These are phyloP conservation scores for Cantharellus anzutake DNA, from an alignment of 768 basidiomycete species.

Conservation along the genomic window DNA sequence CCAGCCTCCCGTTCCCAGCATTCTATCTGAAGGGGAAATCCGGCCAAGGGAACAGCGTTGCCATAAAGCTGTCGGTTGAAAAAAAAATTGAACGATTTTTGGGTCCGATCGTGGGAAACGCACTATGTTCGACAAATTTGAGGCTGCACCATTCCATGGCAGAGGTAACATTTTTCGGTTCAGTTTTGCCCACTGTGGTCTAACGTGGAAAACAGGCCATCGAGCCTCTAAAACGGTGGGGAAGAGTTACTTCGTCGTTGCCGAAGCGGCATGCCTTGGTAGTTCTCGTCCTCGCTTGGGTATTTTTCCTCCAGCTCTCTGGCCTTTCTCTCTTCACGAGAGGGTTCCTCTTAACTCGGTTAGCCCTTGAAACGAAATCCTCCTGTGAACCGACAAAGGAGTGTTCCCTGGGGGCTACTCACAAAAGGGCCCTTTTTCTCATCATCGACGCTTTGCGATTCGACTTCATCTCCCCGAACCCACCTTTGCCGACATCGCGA, in stretches of 20 bases:
- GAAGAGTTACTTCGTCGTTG: not conserved
- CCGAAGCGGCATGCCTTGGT: not conserved
- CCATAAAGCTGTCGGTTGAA: too few species aligned
- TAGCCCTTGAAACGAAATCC: constrained; percentile 43
- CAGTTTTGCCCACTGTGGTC: too few species aligned
- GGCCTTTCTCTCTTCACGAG: constrained; percentile 81
- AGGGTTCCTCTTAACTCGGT: constrained; percentile 74
- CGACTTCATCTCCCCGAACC: constrained; percentile 69
- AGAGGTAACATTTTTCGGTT: too few species aligned
- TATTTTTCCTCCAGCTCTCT: constrained; percentile 47
- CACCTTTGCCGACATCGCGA: constrained; percentile 33
- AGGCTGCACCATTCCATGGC: too few species aligned
- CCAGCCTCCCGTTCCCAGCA: too few species aligned
- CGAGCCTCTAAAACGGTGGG: too few species aligned
- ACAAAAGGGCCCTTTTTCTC: constrained; percentile 63
- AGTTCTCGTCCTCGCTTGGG: constrained; percentile 13
- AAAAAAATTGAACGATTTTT: too few species aligned
- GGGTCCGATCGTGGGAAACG: too few species aligned
- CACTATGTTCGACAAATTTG: too few species aligned
- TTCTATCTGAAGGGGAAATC: too few species aligned
- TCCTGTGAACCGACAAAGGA: constrained; percentile 16
- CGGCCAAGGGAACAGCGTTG: too few species aligned
- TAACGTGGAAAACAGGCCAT: too few species aligned
- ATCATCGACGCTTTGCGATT: constrained; percentile 88
- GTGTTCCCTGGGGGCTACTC: constrained; percentile 40